Conservation (phyloP, 208 protist genomes). For the Trypanosoma congolense region DNA sequence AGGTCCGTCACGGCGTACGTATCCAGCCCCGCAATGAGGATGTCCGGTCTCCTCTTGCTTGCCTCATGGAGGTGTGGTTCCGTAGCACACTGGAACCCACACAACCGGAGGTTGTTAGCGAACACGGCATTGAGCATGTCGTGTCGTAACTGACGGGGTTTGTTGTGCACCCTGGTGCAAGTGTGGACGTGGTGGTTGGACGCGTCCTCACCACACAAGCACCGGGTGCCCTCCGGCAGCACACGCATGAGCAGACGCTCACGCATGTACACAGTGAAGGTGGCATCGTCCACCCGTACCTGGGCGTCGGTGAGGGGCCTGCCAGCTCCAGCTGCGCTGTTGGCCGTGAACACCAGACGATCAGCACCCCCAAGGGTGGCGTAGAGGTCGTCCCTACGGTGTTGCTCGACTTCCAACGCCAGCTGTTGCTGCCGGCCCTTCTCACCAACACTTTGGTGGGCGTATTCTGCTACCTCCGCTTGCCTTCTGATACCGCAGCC, state of each 20-base stretch:
- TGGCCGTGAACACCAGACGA: constrained; percentile 19
- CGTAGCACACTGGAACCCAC: constrained; percentile 9
- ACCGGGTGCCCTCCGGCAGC: constrained; percentile 4
- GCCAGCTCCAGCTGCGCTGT: constrained; percentile 19
- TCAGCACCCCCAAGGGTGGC: constrained; percentile 23
- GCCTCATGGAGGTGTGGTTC: constrained; percentile 15
- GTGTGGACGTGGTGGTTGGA: constrained; percentile 30
- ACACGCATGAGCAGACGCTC: constrained; percentile 24
- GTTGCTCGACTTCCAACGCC: constrained; percentile 15
- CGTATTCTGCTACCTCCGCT: constrained; percentile 15
- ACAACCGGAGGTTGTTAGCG: constrained; percentile 12
- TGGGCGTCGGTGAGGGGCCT: constrained; percentile 26
- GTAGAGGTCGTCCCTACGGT: constrained; percentile 2
- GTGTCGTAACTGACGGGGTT: constrained; percentile 21
- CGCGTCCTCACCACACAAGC: constrained; percentile 20
- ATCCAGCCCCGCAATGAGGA: constrained; percentile 8
- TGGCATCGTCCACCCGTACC: constrained; percentile 11
- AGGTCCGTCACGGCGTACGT: constrained; percentile 25
- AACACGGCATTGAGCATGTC: constrained; percentile 18
- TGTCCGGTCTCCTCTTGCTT: constrained; percentile 19
- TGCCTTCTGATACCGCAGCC: constrained; percentile 26
- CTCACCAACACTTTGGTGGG: constrained; percentile 18
- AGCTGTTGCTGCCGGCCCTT: constrained; percentile 15
- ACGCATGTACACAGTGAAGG: constrained; percentile 13
- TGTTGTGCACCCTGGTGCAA: constrained; percentile 11